Percentiles rank a stretch among this genome's conserved stretches.
These are phyloP conservation scores for Calvatia gigantea DNA, from an alignment of 768 basidiomycete genomes.

Conservation along the genomic window DNA sequence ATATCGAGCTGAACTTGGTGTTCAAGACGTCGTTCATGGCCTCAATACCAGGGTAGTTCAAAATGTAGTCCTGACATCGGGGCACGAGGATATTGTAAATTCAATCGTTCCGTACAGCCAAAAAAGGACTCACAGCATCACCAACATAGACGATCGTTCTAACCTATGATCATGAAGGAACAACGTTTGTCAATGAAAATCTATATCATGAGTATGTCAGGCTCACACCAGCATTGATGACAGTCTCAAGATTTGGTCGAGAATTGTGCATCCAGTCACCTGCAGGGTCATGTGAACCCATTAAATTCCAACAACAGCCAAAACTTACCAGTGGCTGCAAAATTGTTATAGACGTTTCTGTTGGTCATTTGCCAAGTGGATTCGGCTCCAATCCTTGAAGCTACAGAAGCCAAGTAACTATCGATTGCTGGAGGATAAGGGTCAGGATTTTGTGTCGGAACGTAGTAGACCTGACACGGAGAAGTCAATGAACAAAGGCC, in stretches of 20 bases:
- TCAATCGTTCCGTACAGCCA: too few species aligned
- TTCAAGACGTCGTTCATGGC: constrained; percentile 50
- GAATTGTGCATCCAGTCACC: constrained; percentile 60
- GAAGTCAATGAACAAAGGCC: not conserved
- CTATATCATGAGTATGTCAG: not conserved
- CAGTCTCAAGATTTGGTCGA: constrained; percentile 46
- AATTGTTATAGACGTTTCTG: constrained; percentile 40
- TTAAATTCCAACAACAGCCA: not conserved
- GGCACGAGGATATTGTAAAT: too few species aligned
- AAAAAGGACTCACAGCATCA: constrained; percentile 40
- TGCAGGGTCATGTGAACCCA: constrained; percentile 9
- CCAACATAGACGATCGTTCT: constrained; percentile 53
- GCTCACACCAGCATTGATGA: constrained; percentile 52
- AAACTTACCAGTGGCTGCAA: constrained; percentile 38
- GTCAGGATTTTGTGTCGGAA: constrained; percentile 38
- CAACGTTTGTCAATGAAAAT: not conserved
- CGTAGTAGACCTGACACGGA: constrained; percentile 39
- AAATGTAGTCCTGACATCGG: constrained; percentile 42
- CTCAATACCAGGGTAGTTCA: constrained; percentile 55
- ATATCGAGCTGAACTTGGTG: constrained; percentile 41
- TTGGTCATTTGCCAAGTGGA: constrained; percentile 38
- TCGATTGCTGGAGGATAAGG: constrained; percentile 45
- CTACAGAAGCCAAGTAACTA: constrained; percentile 26
- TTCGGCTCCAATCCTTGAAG: constrained; percentile 40
- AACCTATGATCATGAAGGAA: constrained; percentile 24